Evolutionary conservation across 495 filamentous ascomycete genomes (phyloP).

Genomic region (Aspergillus egyptiacus): DNA sequence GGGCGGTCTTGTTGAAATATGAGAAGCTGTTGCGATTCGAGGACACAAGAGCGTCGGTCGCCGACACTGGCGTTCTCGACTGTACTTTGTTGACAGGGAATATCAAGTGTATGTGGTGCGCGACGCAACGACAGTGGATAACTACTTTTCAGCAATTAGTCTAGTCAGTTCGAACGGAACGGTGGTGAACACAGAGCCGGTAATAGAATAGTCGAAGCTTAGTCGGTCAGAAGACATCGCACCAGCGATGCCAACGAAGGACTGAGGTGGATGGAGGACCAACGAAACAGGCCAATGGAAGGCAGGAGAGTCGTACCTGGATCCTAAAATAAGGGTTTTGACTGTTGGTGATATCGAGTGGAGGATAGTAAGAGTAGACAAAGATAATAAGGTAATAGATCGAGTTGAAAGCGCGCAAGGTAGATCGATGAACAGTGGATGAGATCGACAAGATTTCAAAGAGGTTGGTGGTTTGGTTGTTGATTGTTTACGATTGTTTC

Average conservation of each 20-base stretch:
- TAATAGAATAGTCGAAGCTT: constrained; percentile 1
- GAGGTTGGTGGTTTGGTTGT: constrained; percentile 19
- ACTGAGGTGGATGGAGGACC: not conserved
- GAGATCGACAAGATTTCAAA: constrained; percentile 8
- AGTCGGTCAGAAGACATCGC: constrained; percentile 6
- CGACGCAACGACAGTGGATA: constrained; percentile 7
- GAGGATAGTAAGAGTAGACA: constrained; percentile 3
- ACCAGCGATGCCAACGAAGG: constrained; percentile 15
- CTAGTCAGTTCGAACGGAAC: constrained; percentile 12
- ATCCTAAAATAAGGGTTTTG: too few relatives aligned
- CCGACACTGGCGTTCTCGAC: not conserved
- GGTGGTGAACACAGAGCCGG: constrained; percentile 7
- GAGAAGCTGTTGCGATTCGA: constrained; percentile 3
- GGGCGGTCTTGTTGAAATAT: not conserved
- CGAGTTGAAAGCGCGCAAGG: constrained; percentile 16
- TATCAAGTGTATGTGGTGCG: not conserved
- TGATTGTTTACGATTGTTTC: constrained; percentile 10
- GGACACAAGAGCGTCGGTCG: constrained; percentile 1
- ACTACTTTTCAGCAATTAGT: constrained; percentile 11
- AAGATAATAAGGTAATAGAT: constrained; percentile 7
- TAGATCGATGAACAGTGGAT: constrained; percentile 11
- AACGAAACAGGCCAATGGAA: not conserved
- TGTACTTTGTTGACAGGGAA: not conserved
- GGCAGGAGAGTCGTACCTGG: constrained; percentile 10
- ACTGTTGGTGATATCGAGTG: constrained; percentile 9